Evolutionary conservation across 208 protist genomes (phyloP).

Genomic region (Acanthamoeba divionensis): DNA sequence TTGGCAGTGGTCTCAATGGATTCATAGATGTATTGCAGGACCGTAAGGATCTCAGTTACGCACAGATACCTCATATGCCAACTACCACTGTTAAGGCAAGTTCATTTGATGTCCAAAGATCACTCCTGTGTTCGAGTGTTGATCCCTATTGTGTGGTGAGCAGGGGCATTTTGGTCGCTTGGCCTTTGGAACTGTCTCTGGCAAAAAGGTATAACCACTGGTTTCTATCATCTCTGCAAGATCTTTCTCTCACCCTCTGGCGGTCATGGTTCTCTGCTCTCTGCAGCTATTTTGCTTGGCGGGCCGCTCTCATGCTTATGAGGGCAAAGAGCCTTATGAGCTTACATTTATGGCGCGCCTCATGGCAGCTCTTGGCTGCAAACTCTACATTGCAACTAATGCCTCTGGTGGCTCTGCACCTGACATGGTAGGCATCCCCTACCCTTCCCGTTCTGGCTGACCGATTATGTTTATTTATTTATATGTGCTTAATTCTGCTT

Average conservation of each 20-base stretch:
- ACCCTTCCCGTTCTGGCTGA: neutral
- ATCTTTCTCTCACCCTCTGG: neutral
- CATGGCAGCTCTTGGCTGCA: slow-evolving; percentile 8
- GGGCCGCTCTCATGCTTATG: slow-evolving; percentile 38
- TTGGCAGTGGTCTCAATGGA: slow-evolving; percentile 57
- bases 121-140: neutral
- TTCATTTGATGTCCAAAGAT: neutral
- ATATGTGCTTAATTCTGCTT: neutral
- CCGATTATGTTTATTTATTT: no score
- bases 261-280: neutral
- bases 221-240: neutral
- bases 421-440: slow-evolving; percentile 11
- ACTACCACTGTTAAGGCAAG: slow-evolving; percentile 41
- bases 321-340: slow-evolving; percentile 50
- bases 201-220: neutral
- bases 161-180: slow-evolving; percentile 24
- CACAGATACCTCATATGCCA: slow-evolving; percentile 59
- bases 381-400: slow-evolving; percentile 57
- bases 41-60: slow-evolving; percentile 15
- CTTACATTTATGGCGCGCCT: slow-evolving; percentile 52
- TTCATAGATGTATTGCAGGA: slow-evolving; percentile 45
- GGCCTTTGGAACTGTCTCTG: neutral
- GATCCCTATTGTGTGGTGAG: neutral
- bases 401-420: slow-evolving; percentile 42
- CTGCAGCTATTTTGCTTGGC: slow-evolving; percentile 28